A percentile compares a stretch with the other conserved stretches of the same genome.
Conservation (phyloP, 2,329 filamentous ascomycete genomes). For the Uncinocarpus reesii region DNA sequence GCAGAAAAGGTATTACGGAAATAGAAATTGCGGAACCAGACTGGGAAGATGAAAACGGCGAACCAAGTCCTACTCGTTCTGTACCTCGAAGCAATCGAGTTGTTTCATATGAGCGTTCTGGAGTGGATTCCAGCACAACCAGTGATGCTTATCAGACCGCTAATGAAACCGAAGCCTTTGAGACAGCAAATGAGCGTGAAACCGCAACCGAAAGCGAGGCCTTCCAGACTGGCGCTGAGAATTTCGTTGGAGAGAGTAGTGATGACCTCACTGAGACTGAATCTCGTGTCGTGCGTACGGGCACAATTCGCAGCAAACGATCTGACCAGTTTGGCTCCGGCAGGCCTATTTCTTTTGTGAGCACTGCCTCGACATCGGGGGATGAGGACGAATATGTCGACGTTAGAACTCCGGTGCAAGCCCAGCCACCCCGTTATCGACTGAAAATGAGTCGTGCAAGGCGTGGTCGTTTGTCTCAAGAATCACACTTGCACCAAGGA, state of each 20-base stretch:
- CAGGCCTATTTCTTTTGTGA: slow-evolving; percentile 53
- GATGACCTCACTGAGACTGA: slow-evolving; percentile 85
- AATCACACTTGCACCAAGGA: slow-evolving; percentile 32
- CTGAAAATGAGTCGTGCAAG: slow-evolving; percentile 59
- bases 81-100: neutral
- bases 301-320: slow-evolving; percentile 9
- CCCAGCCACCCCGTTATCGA: slow-evolving; percentile 58
- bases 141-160: slow-evolving; percentile 70
- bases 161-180: slow-evolving; percentile 60
- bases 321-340: slow-evolving; percentile 1
- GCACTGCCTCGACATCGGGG: slow-evolving; percentile 79
- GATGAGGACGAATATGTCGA: slow-evolving; percentile 61
- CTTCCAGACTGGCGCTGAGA: slow-evolving; percentile 87
- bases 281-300: slow-evolving; percentile 34
- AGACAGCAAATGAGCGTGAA: slow-evolving; percentile 66
- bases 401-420: slow-evolving; percentile 53
- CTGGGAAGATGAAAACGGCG: slow-evolving; percentile 73
- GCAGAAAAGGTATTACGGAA: slow-evolving; percentile 65
- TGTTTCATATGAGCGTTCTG: slow-evolving; percentile 1
- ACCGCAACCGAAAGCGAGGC: slow-evolving; percentile 77
- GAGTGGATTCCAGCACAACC: slow-evolving; percentile 36
- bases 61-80: slow-evolving; percentile 46
- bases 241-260: slow-evolving; percentile 56
- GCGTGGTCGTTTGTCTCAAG: slow-evolving; percentile 45
- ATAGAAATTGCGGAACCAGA: slow-evolving; percentile 69